phyloP scores from a whole-genome alignment of 2,329 filamentous ascomycete species.

The Cladosporium sphaerospermum region DNA sequence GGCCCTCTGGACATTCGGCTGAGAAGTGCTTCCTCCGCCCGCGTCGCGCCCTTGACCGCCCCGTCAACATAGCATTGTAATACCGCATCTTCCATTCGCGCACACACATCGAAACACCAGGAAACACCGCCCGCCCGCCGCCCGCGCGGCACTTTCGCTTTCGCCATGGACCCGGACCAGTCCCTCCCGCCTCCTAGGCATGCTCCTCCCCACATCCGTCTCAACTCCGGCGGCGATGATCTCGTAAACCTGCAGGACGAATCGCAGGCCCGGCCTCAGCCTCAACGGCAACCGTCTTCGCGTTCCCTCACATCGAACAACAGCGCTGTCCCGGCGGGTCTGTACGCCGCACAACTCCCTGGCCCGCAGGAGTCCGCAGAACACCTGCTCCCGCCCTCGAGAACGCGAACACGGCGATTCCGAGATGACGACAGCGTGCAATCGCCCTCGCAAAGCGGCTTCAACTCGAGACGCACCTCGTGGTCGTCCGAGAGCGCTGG shows the following conservation, averaged over 20 bases:
- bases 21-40: background rate
- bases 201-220: constrained; percentile 53
- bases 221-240: constrained; percentile 57
- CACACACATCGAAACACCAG: background rate
- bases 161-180: constrained; percentile 17
- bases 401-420: constrained; percentile 43
- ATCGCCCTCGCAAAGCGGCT: constrained; percentile 45
- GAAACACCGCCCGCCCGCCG: constrained; percentile 1
- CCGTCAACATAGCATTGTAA: background rate
- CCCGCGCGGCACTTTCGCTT: constrained; percentile 8
- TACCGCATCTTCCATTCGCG: background rate
- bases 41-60: background rate
- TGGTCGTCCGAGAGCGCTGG: constrained; percentile 54
- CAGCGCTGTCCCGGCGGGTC: constrained; percentile 26
- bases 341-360: constrained; percentile 15
- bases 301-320: constrained; percentile 40
- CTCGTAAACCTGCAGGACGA: constrained; percentile 34
- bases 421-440: constrained; percentile 47
- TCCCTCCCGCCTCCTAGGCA: constrained; percentile 23
- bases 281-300: constrained; percentile 36
- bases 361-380: constrained; percentile 41
- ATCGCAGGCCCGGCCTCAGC: constrained; percentile 28
- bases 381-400: constrained; percentile 45
- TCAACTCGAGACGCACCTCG: constrained; percentile 58
- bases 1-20: background rate